Conservation (phyloP, 1,284 basidiomycete species). For the Sporisorium scitamineum region DNA sequence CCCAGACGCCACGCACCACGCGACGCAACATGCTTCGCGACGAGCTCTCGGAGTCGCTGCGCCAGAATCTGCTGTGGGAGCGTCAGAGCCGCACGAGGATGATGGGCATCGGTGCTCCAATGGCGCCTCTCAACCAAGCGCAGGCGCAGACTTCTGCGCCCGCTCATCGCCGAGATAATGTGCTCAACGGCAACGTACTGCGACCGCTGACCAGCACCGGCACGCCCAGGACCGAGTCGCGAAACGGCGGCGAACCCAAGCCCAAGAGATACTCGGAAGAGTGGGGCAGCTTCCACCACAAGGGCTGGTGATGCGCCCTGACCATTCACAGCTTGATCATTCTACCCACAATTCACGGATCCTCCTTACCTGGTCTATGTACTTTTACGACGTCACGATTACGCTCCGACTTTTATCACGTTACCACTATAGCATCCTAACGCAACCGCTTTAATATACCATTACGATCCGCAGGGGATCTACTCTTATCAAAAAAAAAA, state of each 20-base stretch:
- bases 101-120: conserved; percentile 60
- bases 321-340: background rate
- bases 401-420: conserved; percentile 7
- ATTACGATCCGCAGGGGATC: conserved; percentile 23
- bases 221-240: conserved; percentile 17
- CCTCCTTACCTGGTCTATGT: conserved; percentile 5
- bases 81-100: conserved; percentile 71
- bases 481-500: background rate
- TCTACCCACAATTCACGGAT: background rate
- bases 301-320: conserved; percentile 53
- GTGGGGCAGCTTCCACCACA: conserved; percentile 63
- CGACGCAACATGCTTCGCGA: conserved; percentile 84
- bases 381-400: conserved; percentile 31
- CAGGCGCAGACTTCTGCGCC: conserved; percentile 15
- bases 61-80: conserved; percentile 86
- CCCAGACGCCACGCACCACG: conserved; percentile 85
- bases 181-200: conserved; percentile 55
- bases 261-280: conserved; percentile 56
- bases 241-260: conserved; percentile 25
- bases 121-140: conserved; percentile 26
- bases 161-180: conserved; percentile 34
- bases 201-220: conserved; percentile 56
- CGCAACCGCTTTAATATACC: conserved; percentile 29
- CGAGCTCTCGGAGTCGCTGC: conserved; percentile 85
- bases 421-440: conserved; percentile 10